Base-by-base conservation (phyloP, 2,329 filamentous ascomycete species). In the Aspergillus hortae region DNA sequence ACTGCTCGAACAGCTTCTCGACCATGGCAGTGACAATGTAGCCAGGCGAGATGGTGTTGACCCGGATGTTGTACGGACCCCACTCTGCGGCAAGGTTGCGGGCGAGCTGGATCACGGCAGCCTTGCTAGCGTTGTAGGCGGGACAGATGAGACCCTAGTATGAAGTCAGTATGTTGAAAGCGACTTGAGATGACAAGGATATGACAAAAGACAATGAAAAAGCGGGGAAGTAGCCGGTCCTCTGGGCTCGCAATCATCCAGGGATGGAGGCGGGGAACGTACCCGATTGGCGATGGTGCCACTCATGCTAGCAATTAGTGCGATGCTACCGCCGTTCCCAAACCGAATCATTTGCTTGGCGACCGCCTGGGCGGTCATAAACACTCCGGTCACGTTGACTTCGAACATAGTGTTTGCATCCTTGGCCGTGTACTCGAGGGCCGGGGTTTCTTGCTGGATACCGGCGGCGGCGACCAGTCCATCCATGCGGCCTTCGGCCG, bases 361-460 rank as follows among this genome's bases (percentile, higher is more conserved):
- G 11, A 78, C 80, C n/a, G 81, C 83, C 67, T 84, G 81, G 6
- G 81, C 75, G 6, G 82, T 83, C 81, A 85, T 84, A 65, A 85
- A 81, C 5, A 81, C 80, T 9, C 82, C 82, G 0, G 81, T 84
- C 46, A 84, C 74, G 60, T 84, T 84, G 57, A 84, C 73, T 59
- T 82, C 80, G 55, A 85, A 80, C 81, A 86, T 85, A 51, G 73
- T 77, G 60, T 84, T 84, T 49, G 80, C 77, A 59, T 85, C 82
- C 64, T 83, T 78, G 48, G 78, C 75, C 1, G 77, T 77, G 67
- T 95, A 95, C 45, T 95, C 90, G 49, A 96, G 77, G 1, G 92
- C 90, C 0, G 89, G 74, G 0, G 85, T 90, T 73, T 95, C 90
- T 71, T 95, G 88, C 73, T 95, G 89, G 38, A 84, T 75, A 1